A percentile compares a stretch with the other conserved stretches of the same genome.
Evolutionary conservation across 257 asterid species (phyloP).

Genomic region (Nicotiana attenuata): DNA sequence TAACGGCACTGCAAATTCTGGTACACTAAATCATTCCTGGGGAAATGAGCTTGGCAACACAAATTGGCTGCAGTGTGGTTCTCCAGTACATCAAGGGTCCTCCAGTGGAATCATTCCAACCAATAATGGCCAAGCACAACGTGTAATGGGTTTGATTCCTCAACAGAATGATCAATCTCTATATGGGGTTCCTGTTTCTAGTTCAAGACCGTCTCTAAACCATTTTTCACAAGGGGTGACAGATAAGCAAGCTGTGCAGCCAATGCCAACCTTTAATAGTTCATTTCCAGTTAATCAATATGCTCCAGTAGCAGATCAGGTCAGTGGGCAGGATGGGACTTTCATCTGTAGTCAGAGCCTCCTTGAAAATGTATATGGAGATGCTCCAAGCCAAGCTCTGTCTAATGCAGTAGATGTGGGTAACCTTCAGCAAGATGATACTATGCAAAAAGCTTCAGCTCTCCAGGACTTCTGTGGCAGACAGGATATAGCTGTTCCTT

Average conservation of each 20-base stretch:
- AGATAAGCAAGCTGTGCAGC: conserved; percentile 49
- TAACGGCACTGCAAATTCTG: conserved; percentile 47
- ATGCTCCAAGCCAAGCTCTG: conserved; percentile 32
- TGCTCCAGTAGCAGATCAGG: conserved; percentile 31
- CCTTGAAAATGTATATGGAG: conserved; percentile 33
- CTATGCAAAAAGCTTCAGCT: conserved; percentile 27
- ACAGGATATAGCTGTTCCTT: conserved; percentile 31
- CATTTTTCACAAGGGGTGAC: conserved; percentile 51
- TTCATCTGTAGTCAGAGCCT: conserved; percentile 37
- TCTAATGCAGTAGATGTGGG: conserved; percentile 27
- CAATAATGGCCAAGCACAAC: conserved; percentile 47
- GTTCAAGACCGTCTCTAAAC: conserved; percentile 54
- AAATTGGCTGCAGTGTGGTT: conserved; percentile 55
- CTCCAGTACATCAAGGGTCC: conserved; percentile 54
- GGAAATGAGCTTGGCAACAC: conserved; percentile 46
- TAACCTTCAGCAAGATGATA: conserved; percentile 36
- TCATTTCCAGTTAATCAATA: conserved; percentile 39
- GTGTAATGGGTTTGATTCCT: conserved; percentile 42
- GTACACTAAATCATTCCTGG: conserved; percentile 40
- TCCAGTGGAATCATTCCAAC: conserved; percentile 50
- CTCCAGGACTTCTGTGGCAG: conserved; percentile 30
- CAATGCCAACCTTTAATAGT: conserved; percentile 34
- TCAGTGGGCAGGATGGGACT: conserved; percentile 30
- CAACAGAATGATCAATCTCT: conserved; percentile 78
- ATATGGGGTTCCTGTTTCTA: conserved; percentile 82